A percentile compares a stretch with the other conserved stretches of the same genome.
Conservation (phyloP, 192 early-diverging fungal species). For the Rhizoclosmatium sp. region DNA sequence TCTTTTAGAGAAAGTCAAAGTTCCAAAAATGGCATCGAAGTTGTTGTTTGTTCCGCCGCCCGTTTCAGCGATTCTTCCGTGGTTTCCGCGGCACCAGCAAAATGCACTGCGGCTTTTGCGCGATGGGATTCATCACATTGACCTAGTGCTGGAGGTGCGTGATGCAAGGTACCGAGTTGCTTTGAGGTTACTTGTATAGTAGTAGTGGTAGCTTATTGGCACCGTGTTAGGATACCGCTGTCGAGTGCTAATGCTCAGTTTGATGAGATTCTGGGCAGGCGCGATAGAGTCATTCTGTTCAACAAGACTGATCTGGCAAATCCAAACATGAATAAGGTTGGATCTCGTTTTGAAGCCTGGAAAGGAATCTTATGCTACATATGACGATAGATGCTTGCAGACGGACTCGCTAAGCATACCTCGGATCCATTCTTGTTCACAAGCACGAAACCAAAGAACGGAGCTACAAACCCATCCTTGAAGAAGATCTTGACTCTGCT, state of each 20-base stretch:
- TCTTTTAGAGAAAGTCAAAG: neutral
- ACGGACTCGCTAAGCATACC: constrained; percentile 50
- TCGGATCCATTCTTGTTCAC: constrained; percentile 72
- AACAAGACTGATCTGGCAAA: constrained; percentile 94
- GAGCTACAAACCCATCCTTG: constrained; percentile 63
- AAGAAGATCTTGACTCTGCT: constrained; percentile 75
- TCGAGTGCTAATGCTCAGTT: constrained; percentile 86
- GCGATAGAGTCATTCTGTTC: constrained; percentile 84
- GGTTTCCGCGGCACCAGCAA: constrained; percentile 61
- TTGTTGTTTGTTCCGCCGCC: constrained; percentile 17
- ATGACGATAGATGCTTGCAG: neutral
- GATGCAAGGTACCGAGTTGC: constrained; percentile 73
- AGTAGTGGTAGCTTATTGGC: too few species aligned
- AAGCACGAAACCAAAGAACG: constrained; percentile 3
- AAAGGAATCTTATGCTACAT: too few species aligned
- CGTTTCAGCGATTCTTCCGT: constrained; percentile 32
- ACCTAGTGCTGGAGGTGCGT: constrained; percentile 91
- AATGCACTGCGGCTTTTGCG: constrained; percentile 49
- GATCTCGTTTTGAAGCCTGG: neutral
- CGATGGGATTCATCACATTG: constrained; percentile 61
- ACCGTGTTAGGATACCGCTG: constrained; percentile 69
- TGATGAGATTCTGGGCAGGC: constrained; percentile 60
- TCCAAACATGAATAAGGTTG: constrained; percentile 41
- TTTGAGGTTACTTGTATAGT: neutral
- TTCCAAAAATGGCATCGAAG: neutral